A percentile compares a stretch with the other conserved stretches of the same genome.
Conservation (phyloP, 2,329 filamentous ascomycete species). For the Beauveria varroae region DNA sequence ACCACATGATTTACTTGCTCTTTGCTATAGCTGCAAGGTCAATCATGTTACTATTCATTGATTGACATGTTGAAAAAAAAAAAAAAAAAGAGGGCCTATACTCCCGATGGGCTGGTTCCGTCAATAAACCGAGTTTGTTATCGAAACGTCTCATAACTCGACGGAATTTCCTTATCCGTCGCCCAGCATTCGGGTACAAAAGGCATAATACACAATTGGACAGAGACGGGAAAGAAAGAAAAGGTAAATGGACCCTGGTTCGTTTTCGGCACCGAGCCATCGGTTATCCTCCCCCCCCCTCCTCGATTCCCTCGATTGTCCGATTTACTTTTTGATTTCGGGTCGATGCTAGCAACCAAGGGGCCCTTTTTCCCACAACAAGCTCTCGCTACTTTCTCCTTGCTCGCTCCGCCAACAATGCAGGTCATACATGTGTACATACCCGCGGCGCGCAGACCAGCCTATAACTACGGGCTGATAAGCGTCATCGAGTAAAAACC, state of each 20-base stretch:
- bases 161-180: background rate
- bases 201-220: background rate
- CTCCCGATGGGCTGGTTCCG: background rate
- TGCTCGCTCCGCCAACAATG: too few relatives aligned
- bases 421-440: too few relatives aligned
- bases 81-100: background rate
- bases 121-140: background rate
- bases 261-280: background rate
- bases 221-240: background rate
- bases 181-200: background rate
- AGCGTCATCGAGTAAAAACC: too few relatives aligned
- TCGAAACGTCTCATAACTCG: background rate
- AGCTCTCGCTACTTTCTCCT: too few relatives aligned
- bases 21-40: too few relatives aligned
- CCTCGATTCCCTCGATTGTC: background rate
- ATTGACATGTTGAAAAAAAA: background rate
- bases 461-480: too few relatives aligned
- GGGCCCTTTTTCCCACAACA: background rate
- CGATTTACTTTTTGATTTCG: slow-evolving; percentile 6
- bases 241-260: background rate
- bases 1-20: too few relatives aligned
- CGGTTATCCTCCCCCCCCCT: background rate
- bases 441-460: too few relatives aligned
- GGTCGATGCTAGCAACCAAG: background rate
- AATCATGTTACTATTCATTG: background rate